These are phyloP conservation scores for Fusarium ramigenum DNA, from an alignment of 2,329 filamentous ascomycete species.

Conservation along the genomic window DNA sequence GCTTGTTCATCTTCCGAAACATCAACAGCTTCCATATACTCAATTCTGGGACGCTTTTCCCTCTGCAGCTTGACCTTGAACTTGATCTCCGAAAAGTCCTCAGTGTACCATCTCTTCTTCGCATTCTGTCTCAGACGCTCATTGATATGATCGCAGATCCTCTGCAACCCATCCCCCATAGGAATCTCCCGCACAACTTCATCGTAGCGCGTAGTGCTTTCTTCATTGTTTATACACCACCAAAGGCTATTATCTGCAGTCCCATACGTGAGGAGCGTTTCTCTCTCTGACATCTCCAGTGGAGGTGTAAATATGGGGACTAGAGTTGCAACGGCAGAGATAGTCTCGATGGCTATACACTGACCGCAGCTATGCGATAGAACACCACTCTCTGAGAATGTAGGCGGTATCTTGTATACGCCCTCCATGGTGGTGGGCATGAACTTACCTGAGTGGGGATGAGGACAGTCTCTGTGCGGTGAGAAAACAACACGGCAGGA, in stretches of 20 bases:
- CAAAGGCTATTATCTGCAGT: neutral
- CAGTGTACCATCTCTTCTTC: neutral
- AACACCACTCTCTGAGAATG: neutral
- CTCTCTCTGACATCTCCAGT: neutral
- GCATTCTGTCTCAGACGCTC: neutral
- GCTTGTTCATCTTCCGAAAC: neutral
- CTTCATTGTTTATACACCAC: neutral
- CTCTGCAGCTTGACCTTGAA: neutral
- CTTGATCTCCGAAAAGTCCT: neutral
- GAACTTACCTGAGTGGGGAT: neutral
- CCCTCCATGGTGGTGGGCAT: slow-evolving; percentile 2
- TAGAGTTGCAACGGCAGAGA: neutral
- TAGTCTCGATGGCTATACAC: neutral
- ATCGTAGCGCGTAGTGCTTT: neutral
- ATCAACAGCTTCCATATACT: neutral
- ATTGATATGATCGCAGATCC: neutral
- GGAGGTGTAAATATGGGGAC: neutral
- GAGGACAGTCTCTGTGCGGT: neutral
- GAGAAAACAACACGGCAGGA: slow-evolving; percentile 2
- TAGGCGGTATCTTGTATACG: neutral
- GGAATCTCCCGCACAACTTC: neutral
- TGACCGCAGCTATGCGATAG: slow-evolving; percentile 9
- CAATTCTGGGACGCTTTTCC: neutral
- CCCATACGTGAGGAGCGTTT: neutral
- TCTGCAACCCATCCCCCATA: neutral